phyloP scores from a whole-genome alignment of 306 rosid genomes.

The Parietaria judaica region DNA sequence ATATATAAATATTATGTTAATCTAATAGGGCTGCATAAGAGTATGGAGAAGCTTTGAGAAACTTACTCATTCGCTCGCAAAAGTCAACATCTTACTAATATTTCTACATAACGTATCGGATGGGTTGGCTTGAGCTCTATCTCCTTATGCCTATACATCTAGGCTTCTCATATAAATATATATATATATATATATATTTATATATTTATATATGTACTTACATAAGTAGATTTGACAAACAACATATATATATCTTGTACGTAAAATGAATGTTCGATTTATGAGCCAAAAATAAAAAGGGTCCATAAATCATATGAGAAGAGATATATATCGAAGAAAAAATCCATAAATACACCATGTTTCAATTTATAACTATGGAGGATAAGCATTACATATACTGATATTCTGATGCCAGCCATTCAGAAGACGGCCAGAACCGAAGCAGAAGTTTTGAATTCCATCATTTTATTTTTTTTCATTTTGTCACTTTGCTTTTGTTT shows the following conservation, averaged over 20 bases:
- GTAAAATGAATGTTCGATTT: too few relatives aligned
- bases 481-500: not conserved
- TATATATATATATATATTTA: too few relatives aligned
- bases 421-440: not conserved
- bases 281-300: too few relatives aligned
- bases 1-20: too few relatives aligned
- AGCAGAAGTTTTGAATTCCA: conserved; percentile 2
- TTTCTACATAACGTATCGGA: not conserved
- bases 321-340: not conserved
- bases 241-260: not conserved
- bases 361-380: not conserved
- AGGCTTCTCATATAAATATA: too few relatives aligned
- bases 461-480: not conserved
- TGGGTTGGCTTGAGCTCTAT: too few relatives aligned
- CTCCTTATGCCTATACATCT: too few relatives aligned
- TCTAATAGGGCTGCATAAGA: not conserved
- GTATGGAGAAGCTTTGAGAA: not conserved
- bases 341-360: not conserved
- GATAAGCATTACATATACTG: not conserved
- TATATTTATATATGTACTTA: too few relatives aligned
- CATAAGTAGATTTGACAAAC: too few relatives aligned
- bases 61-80: not conserved
- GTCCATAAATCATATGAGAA: not conserved
- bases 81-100: conserved; percentile 5
- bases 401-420: not conserved